Conservation (phyloP, 371 early-diverging fungal genomes). For the Mucor piriformis region DNA sequence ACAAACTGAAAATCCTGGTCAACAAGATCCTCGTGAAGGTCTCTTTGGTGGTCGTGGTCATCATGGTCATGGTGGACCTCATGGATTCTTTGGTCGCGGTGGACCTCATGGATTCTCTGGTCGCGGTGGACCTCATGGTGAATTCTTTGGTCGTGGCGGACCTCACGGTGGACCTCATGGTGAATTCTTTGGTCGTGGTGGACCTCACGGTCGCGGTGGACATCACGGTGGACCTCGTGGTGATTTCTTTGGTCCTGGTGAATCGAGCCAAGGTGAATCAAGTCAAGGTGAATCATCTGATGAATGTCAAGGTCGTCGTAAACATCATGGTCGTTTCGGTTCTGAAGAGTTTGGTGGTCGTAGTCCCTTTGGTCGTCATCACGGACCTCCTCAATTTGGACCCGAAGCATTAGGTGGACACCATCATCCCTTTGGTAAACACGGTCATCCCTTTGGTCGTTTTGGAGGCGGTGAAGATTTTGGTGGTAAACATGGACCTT, state of each 20-base stretch:
- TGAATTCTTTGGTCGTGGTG: not conserved
- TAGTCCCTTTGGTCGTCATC: too few relatives aligned
- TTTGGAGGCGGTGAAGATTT: not conserved
- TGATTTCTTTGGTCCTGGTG: too few relatives aligned
- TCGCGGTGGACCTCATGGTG: not conserved
- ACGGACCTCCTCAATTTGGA: too few relatives aligned
- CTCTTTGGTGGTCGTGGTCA: not conserved
- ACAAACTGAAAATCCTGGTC: not conserved
- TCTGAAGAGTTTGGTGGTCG: too few relatives aligned
- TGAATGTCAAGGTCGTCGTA: too few relatives aligned
- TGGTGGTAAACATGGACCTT: not conserved
- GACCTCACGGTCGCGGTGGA: not conserved
- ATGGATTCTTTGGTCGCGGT: not conserved
- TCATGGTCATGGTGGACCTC: not conserved
- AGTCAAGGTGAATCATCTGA: too few relatives aligned
- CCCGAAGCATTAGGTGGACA: not conserved
- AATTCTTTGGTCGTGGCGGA: too few relatives aligned
- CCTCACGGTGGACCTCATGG: too few relatives aligned
- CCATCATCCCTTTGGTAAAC: not conserved
- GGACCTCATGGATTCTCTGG: not conserved
- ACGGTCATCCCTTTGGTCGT: too few relatives aligned
- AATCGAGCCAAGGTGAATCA: too few relatives aligned
- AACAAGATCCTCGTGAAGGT: not conserved
- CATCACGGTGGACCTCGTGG: not conserved
- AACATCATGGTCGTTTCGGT: too few relatives aligned